Conservation (phyloP, 1,284 basidiomycete genomes). For the Cryptococcus sp. region DNA sequence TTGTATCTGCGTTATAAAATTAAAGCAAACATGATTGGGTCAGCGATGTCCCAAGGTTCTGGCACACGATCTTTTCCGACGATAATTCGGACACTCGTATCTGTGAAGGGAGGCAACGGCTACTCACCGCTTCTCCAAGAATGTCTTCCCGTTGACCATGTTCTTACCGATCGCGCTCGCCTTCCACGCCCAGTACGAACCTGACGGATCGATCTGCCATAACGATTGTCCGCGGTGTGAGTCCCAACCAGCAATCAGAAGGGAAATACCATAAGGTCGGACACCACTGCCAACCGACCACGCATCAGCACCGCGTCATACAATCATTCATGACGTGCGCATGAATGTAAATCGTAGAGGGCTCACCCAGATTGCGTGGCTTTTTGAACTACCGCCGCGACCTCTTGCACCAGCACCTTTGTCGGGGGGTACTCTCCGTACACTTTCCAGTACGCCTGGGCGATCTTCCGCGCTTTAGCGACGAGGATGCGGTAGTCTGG, state of each 20-base stretch:
- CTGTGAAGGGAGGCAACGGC: background rate
- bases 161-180: constrained; percentile 99
- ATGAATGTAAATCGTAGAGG: constrained; percentile 11
- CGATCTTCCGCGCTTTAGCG: constrained; percentile 91
- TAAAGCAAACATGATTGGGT: background rate
- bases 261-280: constrained; percentile 93
- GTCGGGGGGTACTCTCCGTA: constrained; percentile 99
- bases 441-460: constrained; percentile 99
- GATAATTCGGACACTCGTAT: background rate
- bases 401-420: constrained; percentile 92
- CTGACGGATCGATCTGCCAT: constrained; percentile 98
- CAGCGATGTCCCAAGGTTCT: background rate
- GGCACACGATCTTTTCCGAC: background rate
- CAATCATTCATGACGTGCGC: background rate
- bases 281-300: constrained; percentile 70
- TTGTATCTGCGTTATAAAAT: constrained; percentile 71
- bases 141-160: constrained; percentile 99
- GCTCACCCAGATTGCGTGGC: constrained; percentile 96
- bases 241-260: constrained; percentile 97
- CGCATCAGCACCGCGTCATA: background rate
- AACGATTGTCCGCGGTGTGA: constrained; percentile 84
- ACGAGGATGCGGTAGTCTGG: constrained; percentile 96
- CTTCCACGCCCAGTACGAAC: constrained; percentile 99
- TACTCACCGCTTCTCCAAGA: constrained; percentile 90
- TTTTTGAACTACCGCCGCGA: constrained; percentile 97